Percentiles rank a stretch among this genome's conserved stretches.
Conservation (phyloP, 495 filamentous ascomycete genomes). For the Penicillium dipodomyicola region DNA sequence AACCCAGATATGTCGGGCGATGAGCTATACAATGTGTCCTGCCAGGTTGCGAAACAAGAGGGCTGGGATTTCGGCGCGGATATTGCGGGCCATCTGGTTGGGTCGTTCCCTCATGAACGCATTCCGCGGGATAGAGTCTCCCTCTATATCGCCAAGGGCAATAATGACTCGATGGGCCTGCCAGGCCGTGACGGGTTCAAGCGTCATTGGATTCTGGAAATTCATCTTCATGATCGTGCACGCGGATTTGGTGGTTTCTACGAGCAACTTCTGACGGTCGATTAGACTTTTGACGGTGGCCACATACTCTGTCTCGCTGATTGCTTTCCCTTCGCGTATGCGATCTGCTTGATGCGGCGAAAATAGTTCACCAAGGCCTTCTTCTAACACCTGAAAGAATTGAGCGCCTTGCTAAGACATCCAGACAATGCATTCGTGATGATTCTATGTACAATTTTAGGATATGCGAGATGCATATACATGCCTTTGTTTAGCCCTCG, state of each 20-base stretch:
- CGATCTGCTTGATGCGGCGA: neutral
- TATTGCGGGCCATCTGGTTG: conserved; percentile 47
- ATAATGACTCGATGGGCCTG: conserved; percentile 35
- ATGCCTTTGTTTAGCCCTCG: conserved; percentile 47
- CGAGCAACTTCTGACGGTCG: conserved; percentile 47
- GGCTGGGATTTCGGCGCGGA: conserved; percentile 45
- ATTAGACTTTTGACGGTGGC: conserved; percentile 1
- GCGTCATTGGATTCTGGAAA: conserved; percentile 52
- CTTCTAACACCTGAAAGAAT: neutral
- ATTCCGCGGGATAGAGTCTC: conserved; percentile 45
- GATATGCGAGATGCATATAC: neutral
- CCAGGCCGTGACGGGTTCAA: conserved; percentile 39
- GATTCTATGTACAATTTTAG: conserved; percentile 13
- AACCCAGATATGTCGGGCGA: conserved; percentile 44
- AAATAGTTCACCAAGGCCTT: neutral
- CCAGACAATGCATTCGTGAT: conserved; percentile 6
- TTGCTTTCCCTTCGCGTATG: neutral
- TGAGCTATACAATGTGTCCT: conserved; percentile 40
- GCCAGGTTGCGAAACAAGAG: conserved; percentile 22
- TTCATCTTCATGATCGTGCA: conserved; percentile 45
- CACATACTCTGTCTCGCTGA: neutral
- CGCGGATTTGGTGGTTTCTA: conserved; percentile 40
- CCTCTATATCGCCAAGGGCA: conserved; percentile 45
- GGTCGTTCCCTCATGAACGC: conserved; percentile 46
- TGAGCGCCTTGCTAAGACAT: conserved; percentile 1